Percentiles rank a stretch among this genome's conserved stretches.
Evolutionary conservation across 2,329 filamentous ascomycete genomes (phyloP).

Genomic region (Fusarium beomiforme): DNA sequence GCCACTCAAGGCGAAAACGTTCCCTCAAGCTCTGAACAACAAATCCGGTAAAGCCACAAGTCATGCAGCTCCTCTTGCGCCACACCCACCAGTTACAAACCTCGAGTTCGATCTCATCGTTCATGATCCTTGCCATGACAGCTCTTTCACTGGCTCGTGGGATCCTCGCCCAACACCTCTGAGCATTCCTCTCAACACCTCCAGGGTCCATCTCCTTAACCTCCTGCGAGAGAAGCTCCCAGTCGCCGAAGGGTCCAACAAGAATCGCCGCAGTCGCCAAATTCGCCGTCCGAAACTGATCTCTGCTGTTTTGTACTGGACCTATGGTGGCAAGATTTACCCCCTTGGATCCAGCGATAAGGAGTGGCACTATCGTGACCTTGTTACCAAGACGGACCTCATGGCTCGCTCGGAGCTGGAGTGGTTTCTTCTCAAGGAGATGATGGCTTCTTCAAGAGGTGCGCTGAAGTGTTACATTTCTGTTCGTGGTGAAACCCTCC

Average conservation of each 20-base stretch:
- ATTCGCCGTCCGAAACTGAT: slow-evolving; percentile 34
- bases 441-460: slow-evolving; percentile 39
- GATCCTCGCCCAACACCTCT: slow-evolving; percentile 32
- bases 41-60: slow-evolving; percentile 13
- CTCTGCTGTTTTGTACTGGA: slow-evolving; percentile 38
- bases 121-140: slow-evolving; percentile 36
- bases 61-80: not conserved
- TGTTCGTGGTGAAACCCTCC: slow-evolving; percentile 32
- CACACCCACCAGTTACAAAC: not conserved
- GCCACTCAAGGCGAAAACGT: slow-evolving; percentile 32
- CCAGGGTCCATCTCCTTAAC: slow-evolving; percentile 40
- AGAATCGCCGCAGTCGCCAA: not conserved
- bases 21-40: slow-evolving; percentile 13
- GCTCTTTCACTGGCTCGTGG: slow-evolving; percentile 41
- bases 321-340: slow-evolving; percentile 37
- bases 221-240: slow-evolving; percentile 38
- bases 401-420: slow-evolving; percentile 39
- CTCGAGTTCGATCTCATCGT: slow-evolving; percentile 42
- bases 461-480: slow-evolving; percentile 41
- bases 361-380: slow-evolving; percentile 42
- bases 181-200: slow-evolving; percentile 26
- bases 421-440: slow-evolving; percentile 44
- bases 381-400: slow-evolving; percentile 42
- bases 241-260: not conserved
- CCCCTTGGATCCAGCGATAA: slow-evolving; percentile 34